Base-by-base conservation (phyloP, 805 yeast genomes). In the Schwanniomyces yamadae region DNA sequence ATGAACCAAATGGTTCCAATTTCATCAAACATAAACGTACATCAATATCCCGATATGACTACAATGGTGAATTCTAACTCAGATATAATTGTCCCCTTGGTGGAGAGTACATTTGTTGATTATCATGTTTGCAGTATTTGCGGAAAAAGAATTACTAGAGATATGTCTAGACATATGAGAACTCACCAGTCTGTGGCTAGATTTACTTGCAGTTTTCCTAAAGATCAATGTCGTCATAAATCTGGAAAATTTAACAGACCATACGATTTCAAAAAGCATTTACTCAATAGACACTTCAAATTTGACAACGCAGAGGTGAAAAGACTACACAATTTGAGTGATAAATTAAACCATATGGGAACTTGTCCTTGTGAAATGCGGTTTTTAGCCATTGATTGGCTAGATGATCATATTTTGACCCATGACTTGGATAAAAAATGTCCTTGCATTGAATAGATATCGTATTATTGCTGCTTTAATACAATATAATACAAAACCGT, bases 261-360 rank as follows among this genome's bases (percentile, higher is more conserved):
- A 5, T 80, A 80, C 52, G 87, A 80, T 52, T 78, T 65, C 63
- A 80, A 80, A 50, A 80, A 80, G 49, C 87, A 80, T 50, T 55
- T 80, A 36, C 57, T 80, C 26, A 81, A 79, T 50, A 63, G 72
- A 34, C 87, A 80, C 45, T 80, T 80, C 50, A 54, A 52, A 31
- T 79, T 78, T 50, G 80, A 77, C 44, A 64, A 75, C 39, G 61
- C 63, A 4, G 50, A 57, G 23, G 67, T 69, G 8, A 68, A 69
- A 34, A 62, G 64, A 27, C 55, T 68, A 37, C 75, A 74, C 40
- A 77, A 75, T 38, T 55, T 80, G 38, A 67, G 65, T 34, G 81
- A 77, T 37, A 79, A 79, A 50, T 59, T 80, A 15, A 54, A 57
- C 18, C 67, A 67, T 43, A 49, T 54, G 48, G 86, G 87, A 1